phyloP scores from a whole-genome alignment of 2,329 filamentous ascomycete genomes.

The Stagonosporopsis vannaccii region DNA sequence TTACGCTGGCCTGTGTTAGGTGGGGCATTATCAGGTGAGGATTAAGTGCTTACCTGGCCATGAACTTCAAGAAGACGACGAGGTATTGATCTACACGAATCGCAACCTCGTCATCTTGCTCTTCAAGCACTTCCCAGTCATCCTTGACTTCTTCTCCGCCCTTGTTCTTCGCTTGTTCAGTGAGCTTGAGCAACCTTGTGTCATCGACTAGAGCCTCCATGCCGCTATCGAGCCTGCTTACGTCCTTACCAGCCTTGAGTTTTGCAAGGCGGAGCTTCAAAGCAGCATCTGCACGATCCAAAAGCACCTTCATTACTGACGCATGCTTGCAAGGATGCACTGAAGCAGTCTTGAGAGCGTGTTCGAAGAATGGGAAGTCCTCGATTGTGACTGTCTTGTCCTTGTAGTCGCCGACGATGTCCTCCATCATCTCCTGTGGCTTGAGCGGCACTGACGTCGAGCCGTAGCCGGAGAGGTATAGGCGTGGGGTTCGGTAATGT shows the following conservation, averaged over 20 bases:
- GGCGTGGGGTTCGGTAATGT: slow-evolving; percentile 93
- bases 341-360: slow-evolving; percentile 92
- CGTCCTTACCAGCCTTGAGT: slow-evolving; percentile 68
- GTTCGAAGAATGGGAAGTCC: slow-evolving; percentile 93
- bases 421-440: slow-evolving; percentile 91
- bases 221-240: slow-evolving; percentile 63
- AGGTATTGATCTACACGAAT: slow-evolving; percentile 90
- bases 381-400: slow-evolving; percentile 99
- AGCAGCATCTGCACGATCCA: slow-evolving; percentile 93
- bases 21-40: slow-evolving; percentile 57
- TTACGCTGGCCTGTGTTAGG: slow-evolving; percentile 76
- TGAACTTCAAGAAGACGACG: slow-evolving; percentile 84
- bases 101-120: slow-evolving; percentile 75
- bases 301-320: slow-evolving; percentile 95
- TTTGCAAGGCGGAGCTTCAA: slow-evolving; percentile 88
- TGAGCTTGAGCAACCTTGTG: slow-evolving; percentile 69
- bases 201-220: slow-evolving; percentile 89
- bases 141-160: slow-evolving; percentile 52
- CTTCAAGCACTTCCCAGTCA: slow-evolving; percentile 70
- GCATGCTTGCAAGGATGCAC: slow-evolving; percentile 98
- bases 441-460: slow-evolving; percentile 80
- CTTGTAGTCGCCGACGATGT: slow-evolving; percentile 95
- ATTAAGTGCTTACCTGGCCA: slow-evolving; percentile 52
- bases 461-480: slow-evolving; percentile 92
- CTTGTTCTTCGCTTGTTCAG: slow-evolving; percentile 54